Conservation (phyloP, 2,329 filamentous ascomycete genomes). For the Talaromyces funiculosus region DNA sequence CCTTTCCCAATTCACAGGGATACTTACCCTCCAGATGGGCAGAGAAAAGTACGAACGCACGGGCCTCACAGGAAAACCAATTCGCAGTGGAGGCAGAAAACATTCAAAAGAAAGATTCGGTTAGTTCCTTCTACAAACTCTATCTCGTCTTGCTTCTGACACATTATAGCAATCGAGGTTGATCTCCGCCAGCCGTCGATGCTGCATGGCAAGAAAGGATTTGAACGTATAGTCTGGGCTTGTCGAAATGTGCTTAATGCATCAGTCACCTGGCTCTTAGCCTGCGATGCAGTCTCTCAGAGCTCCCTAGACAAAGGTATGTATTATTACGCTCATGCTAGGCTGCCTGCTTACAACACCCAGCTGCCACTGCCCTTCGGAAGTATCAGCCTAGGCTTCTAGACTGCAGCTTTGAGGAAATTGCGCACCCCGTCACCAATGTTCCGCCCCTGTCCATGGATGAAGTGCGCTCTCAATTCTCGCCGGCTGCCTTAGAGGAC, state of each 20-base stretch:
- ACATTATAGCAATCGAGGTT: conserved; percentile 61
- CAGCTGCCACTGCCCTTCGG: conserved; percentile 22
- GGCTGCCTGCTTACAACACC: background rate
- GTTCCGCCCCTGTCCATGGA: conserved; percentile 28
- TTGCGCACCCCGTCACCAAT: conserved; percentile 23
- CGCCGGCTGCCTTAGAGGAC: conserved; percentile 53
- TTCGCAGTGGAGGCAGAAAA: conserved; percentile 53
- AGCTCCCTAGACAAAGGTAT: conserved; percentile 40
- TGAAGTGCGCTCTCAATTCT: conserved; percentile 23
- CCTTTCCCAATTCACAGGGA: conserved; percentile 47
- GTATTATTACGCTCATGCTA: background rate
- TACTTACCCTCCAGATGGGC: conserved; percentile 69
- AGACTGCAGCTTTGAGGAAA: conserved; percentile 23
- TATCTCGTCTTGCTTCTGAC: background rate
- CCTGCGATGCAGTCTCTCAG: conserved; percentile 51
- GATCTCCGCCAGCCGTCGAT: conserved; percentile 71
- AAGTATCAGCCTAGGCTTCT: conserved; percentile 35
- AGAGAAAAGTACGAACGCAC: conserved; percentile 76
- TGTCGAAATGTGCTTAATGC: conserved; percentile 68
- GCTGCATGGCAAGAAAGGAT: conserved; percentile 76
- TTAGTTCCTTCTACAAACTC: conserved; percentile 28
- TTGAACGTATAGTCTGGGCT: conserved; percentile 71
- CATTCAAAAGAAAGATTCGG: conserved; percentile 68
- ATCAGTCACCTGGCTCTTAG: conserved; percentile 66
- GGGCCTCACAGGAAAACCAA: conserved; percentile 68